phyloP scores from a whole-genome alignment of 208 protist genomes.

The Leishmania major region DNA sequence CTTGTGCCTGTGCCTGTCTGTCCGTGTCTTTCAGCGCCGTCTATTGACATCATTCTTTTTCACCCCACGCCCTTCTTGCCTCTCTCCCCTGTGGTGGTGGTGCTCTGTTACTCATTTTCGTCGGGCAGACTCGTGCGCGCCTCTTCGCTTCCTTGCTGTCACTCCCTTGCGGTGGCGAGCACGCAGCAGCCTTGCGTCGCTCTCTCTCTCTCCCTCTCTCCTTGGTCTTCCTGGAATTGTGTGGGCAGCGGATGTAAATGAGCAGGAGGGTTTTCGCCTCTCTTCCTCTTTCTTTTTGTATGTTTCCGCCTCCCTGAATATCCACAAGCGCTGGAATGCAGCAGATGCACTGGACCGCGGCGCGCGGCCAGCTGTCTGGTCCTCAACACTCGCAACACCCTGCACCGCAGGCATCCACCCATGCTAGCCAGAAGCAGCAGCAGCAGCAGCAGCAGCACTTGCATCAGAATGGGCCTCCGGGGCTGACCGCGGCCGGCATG shows the following conservation, averaged over 20 bases:
- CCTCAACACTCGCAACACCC: neutral
- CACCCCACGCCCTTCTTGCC: neutral
- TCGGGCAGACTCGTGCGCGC: neutral
- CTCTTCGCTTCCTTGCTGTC: neutral
- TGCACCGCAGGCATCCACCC: neutral
- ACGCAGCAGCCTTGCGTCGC: neutral
- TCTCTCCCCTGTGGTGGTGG: neutral
- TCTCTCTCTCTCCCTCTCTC: neutral
- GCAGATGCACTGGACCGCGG: conserved; percentile 35
- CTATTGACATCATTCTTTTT: neutral
- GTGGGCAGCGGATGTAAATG: neutral
- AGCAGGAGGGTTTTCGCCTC: neutral
- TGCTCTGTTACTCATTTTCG: conserved; percentile 7
- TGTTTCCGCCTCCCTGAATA: neutral
- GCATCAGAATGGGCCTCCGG: neutral
- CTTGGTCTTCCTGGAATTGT: neutral
- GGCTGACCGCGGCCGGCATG: neutral
- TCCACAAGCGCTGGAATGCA: conserved; percentile 12
- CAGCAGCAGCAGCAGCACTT: conserved; percentile 2
- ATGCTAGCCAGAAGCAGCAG: conserved; percentile 6
- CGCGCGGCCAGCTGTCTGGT: conserved; percentile 16
- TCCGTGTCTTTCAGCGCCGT: neutral
- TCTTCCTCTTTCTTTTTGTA: conserved; percentile 6
- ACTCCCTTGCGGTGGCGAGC: neutral
- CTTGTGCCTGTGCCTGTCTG: neutral